Conservation (phyloP, 225 moss, liverwort and hornwort genomes). For the Pseudoscleropodium purum region DNA sequence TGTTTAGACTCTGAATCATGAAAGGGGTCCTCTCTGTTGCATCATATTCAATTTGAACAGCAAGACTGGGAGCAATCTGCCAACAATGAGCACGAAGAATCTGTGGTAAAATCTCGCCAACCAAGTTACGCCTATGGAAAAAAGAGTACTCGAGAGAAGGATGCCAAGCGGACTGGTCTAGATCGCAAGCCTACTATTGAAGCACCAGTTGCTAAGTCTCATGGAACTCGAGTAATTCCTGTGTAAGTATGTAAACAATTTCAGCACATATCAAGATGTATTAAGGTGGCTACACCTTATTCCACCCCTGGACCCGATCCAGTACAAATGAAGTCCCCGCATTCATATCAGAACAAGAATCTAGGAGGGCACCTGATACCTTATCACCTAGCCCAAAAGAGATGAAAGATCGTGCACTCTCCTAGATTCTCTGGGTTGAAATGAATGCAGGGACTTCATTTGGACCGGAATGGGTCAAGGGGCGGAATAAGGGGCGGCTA, state of each 20-base stretch:
- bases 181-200: constrained; percentile 21
- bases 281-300: not conserved
- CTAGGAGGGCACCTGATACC: not conserved
- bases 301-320: not conserved
- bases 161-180: constrained; percentile 33
- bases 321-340: not conserved
- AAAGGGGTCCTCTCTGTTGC: not conserved
- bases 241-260: constrained; percentile 1
- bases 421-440: not conserved
- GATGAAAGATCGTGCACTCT: not conserved
- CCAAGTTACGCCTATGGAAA: constrained; percentile 26
- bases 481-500: not conserved
- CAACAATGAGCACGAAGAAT: constrained; percentile 20
- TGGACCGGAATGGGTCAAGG: not conserved
- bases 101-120: constrained; percentile 51
- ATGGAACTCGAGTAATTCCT: constrained; percentile 88
- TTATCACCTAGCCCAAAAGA: not conserved
- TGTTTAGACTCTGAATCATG: not conserved
- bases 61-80: constrained; percentile 25
- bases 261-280: not conserved
- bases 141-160: constrained; percentile 15
- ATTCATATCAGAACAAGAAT: not conserved
- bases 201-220: constrained; percentile 46
- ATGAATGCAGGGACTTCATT: not conserved
- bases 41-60: not conserved